Evolutionary conservation across 2,329 filamentous ascomycete genomes (phyloP).

Genomic region (Zarea fungicola): DNA sequence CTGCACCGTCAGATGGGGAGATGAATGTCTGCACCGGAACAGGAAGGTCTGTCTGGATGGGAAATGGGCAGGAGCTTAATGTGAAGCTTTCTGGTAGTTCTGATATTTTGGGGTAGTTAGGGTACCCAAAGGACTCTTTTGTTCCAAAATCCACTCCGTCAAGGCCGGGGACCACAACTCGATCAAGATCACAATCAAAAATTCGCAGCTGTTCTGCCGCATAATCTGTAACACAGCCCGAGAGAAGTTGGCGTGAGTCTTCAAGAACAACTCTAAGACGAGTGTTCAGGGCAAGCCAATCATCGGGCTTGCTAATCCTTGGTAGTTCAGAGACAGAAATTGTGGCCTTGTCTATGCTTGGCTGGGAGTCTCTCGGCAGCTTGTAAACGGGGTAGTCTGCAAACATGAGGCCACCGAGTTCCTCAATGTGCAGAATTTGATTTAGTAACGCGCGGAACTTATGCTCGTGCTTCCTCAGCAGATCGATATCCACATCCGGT

Average conservation of each 20-base stretch:
- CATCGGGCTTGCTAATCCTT: neutral
- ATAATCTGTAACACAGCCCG: constrained; percentile 2
- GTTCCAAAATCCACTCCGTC: neutral
- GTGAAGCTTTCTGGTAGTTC: no score
- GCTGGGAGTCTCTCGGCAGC: neutral
- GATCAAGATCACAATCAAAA: neutral
- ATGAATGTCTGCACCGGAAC: no score
- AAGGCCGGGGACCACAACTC: neutral
- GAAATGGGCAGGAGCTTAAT: no score
- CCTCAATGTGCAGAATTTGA: neutral
- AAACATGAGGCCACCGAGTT: neutral
- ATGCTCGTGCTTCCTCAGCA: neutral
- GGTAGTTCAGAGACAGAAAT: neutral
- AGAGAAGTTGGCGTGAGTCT: constrained; percentile 1
- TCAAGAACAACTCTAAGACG: constrained; percentile 1
- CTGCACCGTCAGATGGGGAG: no score
- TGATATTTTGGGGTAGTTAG: no score
- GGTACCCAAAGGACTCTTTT: no score
- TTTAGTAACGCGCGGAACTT: neutral
- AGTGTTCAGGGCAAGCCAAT: constrained; percentile 2
- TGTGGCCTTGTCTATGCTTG: neutral
- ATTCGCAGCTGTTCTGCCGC: neutral
- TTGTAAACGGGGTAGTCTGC: neutral
- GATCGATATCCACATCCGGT: neutral
- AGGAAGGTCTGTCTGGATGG: no score